A percentile compares a stretch with the other conserved stretches of the same genome.
Evolutionary conservation across 2,329 filamentous ascomycete species (phyloP).

Genomic region (Beauveria scarabaeidicola): DNA sequence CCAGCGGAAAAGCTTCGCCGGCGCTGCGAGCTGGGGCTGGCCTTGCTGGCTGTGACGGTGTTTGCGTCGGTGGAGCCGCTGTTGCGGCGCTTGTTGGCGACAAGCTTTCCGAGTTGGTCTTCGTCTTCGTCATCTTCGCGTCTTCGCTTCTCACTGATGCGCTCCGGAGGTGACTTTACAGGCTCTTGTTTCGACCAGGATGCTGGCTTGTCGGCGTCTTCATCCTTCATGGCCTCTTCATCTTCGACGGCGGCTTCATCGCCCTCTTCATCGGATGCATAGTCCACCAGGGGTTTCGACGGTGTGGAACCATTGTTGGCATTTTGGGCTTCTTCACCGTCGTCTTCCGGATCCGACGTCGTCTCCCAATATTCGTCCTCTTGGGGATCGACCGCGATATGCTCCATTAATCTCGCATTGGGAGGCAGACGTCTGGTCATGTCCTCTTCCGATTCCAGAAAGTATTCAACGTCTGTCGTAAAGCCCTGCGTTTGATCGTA

Average conservation of each 20-base stretch:
- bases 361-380: slow-evolving; percentile 94
- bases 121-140: slow-evolving; percentile 88
- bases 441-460: slow-evolving; percentile 61
- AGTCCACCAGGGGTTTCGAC: slow-evolving; percentile 75
- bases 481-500: slow-evolving; percentile 74
- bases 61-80: slow-evolving; percentile 43
- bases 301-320: slow-evolving; percentile 55
- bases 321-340: slow-evolving; percentile 38
- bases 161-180: slow-evolving; percentile 53
- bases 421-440: slow-evolving; percentile 34
- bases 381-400: slow-evolving; percentile 61
- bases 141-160: slow-evolving; percentile 79
- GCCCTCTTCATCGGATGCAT: slow-evolving; percentile 82
- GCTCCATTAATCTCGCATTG: slow-evolving; percentile 59
- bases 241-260: slow-evolving; percentile 23
- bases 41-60: slow-evolving; percentile 24
- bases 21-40: slow-evolving; percentile 16
- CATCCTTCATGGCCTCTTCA: slow-evolving; percentile 18
- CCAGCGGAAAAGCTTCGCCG: slow-evolving; percentile 35
- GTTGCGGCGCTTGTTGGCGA: slow-evolving; percentile 54
- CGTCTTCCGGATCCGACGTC: slow-evolving; percentile 77
- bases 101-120: slow-evolving; percentile 80
- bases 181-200: slow-evolving; percentile 17
- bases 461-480: slow-evolving; percentile 56
- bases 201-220: slow-evolving; percentile 11